A percentile compares a stretch with the other conserved stretches of the same genome.
phyloP scores from a whole-genome alignment of 129 eudicot species.

The Artemisia annua region DNA sequence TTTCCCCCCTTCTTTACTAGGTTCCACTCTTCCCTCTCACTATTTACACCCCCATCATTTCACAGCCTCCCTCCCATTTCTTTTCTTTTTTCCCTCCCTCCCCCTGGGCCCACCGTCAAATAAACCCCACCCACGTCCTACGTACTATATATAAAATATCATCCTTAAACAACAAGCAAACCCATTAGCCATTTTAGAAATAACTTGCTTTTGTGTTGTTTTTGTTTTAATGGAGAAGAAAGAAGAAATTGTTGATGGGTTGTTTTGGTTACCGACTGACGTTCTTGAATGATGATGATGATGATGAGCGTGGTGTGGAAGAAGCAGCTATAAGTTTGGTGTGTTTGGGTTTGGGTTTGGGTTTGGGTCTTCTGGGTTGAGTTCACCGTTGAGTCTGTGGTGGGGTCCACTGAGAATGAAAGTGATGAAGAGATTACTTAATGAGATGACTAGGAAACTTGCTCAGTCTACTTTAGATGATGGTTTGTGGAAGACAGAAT shows the following conservation, averaged over 20 bases:
- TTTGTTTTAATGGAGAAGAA: conserved; percentile 40
- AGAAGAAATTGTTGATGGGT: conserved; percentile 44
- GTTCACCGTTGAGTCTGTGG: conserved; percentile 60
- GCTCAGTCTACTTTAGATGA: conserved; percentile 43
- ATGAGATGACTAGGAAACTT: conserved; percentile 44
- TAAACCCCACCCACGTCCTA: conserved; percentile 15
- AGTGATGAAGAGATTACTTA: conserved; percentile 81
- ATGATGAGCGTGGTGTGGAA: conserved; percentile 16
- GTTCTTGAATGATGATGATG: conserved; percentile 63
- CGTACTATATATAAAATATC: conserved; percentile 2
- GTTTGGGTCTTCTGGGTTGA: conserved; percentile 53
- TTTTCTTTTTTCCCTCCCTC: neutral
- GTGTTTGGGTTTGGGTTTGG: conserved; percentile 24
- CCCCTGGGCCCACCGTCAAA: conserved; percentile 22
- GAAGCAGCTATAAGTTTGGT: neutral
- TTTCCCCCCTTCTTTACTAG: conserved; percentile 5
- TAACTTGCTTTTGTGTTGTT: neutral
- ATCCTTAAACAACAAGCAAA: conserved; percentile 43
- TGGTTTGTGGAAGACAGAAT: conserved; percentile 21
- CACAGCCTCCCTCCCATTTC: conserved; percentile 3
- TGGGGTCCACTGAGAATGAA: conserved; percentile 66
- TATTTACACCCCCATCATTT: conserved; percentile 29
- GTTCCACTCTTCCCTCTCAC: neutral
- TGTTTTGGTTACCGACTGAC: conserved; percentile 87
- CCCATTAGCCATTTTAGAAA: neutral